These are phyloP conservation scores for Phytophthora lateralis DNA, from an alignment of 352 stramenopile genomes.

Conservation along the genomic window DNA sequence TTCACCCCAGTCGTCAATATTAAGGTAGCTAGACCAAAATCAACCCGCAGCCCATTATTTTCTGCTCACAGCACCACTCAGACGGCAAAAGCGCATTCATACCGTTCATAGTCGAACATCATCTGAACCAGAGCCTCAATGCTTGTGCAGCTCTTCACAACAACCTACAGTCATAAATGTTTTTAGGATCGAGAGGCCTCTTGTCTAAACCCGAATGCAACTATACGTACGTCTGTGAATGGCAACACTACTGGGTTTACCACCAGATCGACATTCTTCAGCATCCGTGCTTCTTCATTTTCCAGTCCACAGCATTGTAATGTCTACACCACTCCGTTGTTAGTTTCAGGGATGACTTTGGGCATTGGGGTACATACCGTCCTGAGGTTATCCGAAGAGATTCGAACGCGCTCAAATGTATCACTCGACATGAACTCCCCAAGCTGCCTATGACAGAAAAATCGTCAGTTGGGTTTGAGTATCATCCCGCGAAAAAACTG, in stretches of 20 bases:
- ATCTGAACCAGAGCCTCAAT: conserved; percentile 68
- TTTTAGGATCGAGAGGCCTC: not conserved
- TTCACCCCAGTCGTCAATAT: conserved; percentile 83
- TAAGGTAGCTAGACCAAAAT: conserved; percentile 53
- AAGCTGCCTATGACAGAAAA: conserved; percentile 48
- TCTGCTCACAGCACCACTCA: not conserved
- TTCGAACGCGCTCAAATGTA: conserved; percentile 68
- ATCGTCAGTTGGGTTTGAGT: not conserved
- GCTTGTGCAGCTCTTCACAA: conserved; percentile 65
- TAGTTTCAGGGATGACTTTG: not conserved
- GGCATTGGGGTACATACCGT: conserved; percentile 28
- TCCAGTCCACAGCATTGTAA: conserved; percentile 60
- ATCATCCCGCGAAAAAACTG: not conserved
- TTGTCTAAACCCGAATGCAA: not conserved
- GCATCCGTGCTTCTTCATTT: conserved; percentile 55
- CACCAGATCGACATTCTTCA: conserved; percentile 61
- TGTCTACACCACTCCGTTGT: conserved; percentile 27
- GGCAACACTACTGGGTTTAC: conserved; percentile 58
- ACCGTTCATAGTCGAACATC: conserved; percentile 84
- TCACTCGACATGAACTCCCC: conserved; percentile 67
- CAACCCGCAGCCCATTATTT: conserved; percentile 1
- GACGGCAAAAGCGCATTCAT: not conserved
- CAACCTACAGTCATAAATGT: conserved; percentile 38
- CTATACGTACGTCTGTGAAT: conserved; percentile 53
- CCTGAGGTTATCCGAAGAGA: conserved; percentile 48